Base-by-base conservation (phyloP, 176 grass and related monocot genomes). In the Oryza meridionalis region DNA sequence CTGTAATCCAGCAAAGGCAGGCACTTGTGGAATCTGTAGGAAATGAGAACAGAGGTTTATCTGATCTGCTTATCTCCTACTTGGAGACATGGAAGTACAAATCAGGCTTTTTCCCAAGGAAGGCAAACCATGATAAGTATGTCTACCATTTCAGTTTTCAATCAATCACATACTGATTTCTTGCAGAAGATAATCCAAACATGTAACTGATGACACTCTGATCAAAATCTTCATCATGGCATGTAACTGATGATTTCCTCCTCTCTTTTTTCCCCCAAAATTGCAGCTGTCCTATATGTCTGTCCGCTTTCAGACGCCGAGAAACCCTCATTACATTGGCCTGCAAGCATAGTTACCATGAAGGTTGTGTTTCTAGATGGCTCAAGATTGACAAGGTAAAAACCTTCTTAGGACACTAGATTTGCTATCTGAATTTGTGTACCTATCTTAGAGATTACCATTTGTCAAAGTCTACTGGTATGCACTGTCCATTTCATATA, bases 381-480 rank as follows among this genome's bases (percentile, higher is more conserved):
- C 88, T 99, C 75, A 92, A 92, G 97, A 85, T 89, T 47, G 58
- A 91, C 22, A 99, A 86, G 93, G 97, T 99, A 71, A 86, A 55
- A 21, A 10, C n/a, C n/a, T 62, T 24, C 9, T 9, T 62, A 24
- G 19, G 58, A 62, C 58, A 21, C 51, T 14, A 21, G 51, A 21
- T 17, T 21, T 58, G 5, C 17, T 6, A 8, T 58, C 15, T 58
- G 51, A 58, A 21, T 17, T 17, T 58, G 5, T 58, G 16, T 21
- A 21, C 17, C 6, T 58, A 21, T 21, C 31, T 38, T 81, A 55
- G 2, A 15, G n/a, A 9, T 38, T 69, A n/a, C 25, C 2, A 21
- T 50, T 80, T 47, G 1, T 67, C 42, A 2, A 33, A 49, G 2
- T 33, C 11, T 14, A 59, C 29, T 53, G 46, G 33, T 53, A 32